Base-by-base conservation (phyloP, 768 basidiomycete genomes). In the Tricholoma flavovirens region DNA sequence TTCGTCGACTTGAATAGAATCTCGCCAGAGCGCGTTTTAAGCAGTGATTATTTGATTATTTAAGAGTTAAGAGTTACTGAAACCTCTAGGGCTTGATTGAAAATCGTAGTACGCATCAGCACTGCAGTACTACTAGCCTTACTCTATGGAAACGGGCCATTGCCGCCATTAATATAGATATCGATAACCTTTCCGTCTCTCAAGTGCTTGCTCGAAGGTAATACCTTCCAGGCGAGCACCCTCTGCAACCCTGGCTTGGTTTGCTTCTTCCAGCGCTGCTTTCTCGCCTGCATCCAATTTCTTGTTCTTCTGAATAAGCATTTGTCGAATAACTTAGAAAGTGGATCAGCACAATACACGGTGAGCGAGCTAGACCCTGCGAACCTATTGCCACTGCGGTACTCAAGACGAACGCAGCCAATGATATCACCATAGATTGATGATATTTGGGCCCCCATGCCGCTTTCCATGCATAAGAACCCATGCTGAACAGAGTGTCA, bases 381-480 rank as follows among this genome's bases (percentile, higher is more conserved):
- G 12, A 61, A 75, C 75, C 57, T 29, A 67, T 57, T 11, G 73
- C 66, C 12, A 75, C 59, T 12, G 72, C 42, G 3, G 67, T 67
- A 56, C 70, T 71, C 14, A 73, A 67, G 24, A 67, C 71, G 6
- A 75, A 65, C 8, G 72, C 67, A 35, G 67, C 66, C 6, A 75
- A 64, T 1, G 71, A 71, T 51, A 87, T 82, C 40, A 73, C 71
- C 82, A 86, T 83, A 0, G 83, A 83, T 38, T 73, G 83, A 49
- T 83, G 83, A 60, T 86, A 87, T 57, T 75, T 60, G 1, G 85
- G 84, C 5, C 82, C 74, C 83, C 84, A 87, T n/a, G 65, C 64
- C 3, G 79, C 64, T 60, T 80, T 80, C 85, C 85, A 87, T 0
- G 78, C 75, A 60, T 79, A 86, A 0, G 83, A 84, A 3, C 82